Evolutionary conservation across 164 flowering plant genomes (phyloP).

Genomic region (Piper longum): DNA sequence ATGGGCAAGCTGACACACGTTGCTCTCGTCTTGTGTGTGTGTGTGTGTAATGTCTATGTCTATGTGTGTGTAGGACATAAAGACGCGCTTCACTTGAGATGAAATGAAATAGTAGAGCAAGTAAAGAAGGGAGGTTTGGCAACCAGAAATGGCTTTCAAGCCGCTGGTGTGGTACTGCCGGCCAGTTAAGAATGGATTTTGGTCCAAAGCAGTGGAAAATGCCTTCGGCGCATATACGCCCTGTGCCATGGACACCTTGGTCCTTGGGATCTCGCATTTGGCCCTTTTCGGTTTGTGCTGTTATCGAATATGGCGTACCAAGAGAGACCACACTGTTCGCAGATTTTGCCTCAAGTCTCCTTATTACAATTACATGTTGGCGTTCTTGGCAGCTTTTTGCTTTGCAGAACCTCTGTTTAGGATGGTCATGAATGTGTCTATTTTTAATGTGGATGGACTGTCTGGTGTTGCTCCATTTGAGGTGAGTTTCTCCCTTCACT

Average conservation of each 20-base stretch:
- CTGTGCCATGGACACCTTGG: conserved; percentile 65
- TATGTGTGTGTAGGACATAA: too few relatives aligned
- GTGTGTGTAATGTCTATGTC: too few relatives aligned
- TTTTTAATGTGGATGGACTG: conserved; percentile 55
- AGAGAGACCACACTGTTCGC: conserved; percentile 38
- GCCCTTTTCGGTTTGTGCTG: conserved; percentile 55
- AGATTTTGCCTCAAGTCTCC: conserved; percentile 62
- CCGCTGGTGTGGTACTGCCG: conserved; percentile 76
- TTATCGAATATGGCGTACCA: conserved; percentile 61
- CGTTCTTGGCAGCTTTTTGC: conserved; percentile 49
- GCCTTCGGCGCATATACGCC: conserved; percentile 91
- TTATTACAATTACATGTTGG: conserved; percentile 49
- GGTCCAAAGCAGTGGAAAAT: conserved; percentile 59
- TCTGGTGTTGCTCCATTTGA: conserved; percentile 70
- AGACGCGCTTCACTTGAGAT: neutral
- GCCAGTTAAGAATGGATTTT: conserved; percentile 67
- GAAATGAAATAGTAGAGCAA: neutral
- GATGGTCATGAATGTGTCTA: conserved; percentile 72
- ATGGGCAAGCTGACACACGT: too few relatives aligned
- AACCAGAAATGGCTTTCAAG: conserved; percentile 45
- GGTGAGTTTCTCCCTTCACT: conserved; percentile 23
- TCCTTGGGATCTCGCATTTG: conserved; percentile 52
- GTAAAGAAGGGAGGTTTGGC: neutral
- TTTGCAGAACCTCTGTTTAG: conserved; percentile 75
- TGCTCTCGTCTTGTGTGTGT: too few relatives aligned